A percentile compares a stretch with the other conserved stretches of the same genome.
phyloP scores from a whole-genome alignment of 73 alveolate genomes.

The Urostyla sp. region DNA sequence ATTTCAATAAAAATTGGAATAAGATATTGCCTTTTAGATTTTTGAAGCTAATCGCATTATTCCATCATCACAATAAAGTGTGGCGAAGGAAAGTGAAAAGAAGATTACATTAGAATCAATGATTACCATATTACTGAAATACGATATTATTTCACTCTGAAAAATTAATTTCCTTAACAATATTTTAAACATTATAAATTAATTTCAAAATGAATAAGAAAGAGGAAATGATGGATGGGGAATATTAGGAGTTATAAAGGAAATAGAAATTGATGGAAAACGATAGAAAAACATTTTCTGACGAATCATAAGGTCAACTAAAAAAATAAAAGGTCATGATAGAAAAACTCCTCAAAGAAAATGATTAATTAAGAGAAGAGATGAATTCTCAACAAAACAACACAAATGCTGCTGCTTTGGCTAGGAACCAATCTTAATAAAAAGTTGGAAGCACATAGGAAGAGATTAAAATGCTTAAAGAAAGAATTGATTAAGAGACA shows the following conservation, averaged over 20 bases:
- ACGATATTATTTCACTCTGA: background rate
- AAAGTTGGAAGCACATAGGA: slow-evolving; percentile 16
- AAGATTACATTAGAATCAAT: slow-evolving; percentile 17
- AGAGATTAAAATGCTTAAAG: slow-evolving; percentile 67
- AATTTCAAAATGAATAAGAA: background rate
- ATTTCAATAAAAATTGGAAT: too few species aligned
- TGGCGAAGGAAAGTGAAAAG: slow-evolving; percentile 14
- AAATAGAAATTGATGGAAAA: slow-evolving; percentile 65
- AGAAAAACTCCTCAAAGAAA: slow-evolving; percentile 80
- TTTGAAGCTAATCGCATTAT: background rate
- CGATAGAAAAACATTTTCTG: slow-evolving; percentile 82
- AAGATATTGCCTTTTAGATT: background rate
- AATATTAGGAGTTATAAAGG: slow-evolving; percentile 56
- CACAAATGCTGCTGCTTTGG: too few species aligned
- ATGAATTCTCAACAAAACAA: slow-evolving; percentile 55
- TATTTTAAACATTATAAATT: background rate
- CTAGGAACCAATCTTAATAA: slow-evolving; percentile 22
- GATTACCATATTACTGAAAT: slow-evolving; percentile 5
- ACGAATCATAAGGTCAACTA: slow-evolving; percentile 80
- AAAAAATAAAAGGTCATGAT: slow-evolving; percentile 79
- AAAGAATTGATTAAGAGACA: slow-evolving; percentile 78
- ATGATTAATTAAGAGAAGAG: slow-evolving; percentile 72
- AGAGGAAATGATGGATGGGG: slow-evolving; percentile 10
- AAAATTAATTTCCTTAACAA: background rate
- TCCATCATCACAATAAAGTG: slow-evolving; percentile 5